Conservation (phyloP, 148 eudicot species). For the Tetragonia tetragonoides region DNA sequence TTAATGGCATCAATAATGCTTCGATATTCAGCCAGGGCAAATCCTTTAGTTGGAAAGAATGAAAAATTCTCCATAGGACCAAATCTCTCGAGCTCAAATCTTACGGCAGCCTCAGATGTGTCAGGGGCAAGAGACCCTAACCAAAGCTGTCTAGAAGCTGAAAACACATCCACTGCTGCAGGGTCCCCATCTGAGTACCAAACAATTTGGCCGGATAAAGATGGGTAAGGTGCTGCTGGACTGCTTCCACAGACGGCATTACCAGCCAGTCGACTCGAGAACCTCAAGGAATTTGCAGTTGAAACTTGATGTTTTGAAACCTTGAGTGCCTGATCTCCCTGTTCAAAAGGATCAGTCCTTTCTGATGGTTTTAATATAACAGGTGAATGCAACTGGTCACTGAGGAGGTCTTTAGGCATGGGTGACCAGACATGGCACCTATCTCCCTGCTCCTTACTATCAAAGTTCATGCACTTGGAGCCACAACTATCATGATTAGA, state of each 20-base stretch:
- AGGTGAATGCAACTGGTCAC: slow-evolving; percentile 55
- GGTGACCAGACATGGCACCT: slow-evolving; percentile 47
- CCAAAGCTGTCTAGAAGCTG: slow-evolving; percentile 90
- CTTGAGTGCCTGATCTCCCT: slow-evolving; percentile 36
- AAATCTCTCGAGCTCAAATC: slow-evolving; percentile 80
- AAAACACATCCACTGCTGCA: slow-evolving; percentile 71
- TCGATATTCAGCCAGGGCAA: slow-evolving; percentile 68
- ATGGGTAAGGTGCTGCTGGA: slow-evolving; percentile 28
- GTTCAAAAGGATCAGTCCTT: slow-evolving; percentile 45
- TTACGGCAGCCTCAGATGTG: slow-evolving; percentile 70
- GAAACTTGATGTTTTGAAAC: slow-evolving; percentile 45
- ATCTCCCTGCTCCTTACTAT: slow-evolving; percentile 56
- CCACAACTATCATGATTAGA: slow-evolving; percentile 61
- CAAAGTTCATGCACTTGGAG: slow-evolving; percentile 48
- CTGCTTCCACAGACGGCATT: slow-evolving; percentile 41
- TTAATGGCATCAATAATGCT: slow-evolving; percentile 77
- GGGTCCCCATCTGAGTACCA: slow-evolving; percentile 91
- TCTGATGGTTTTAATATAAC: slow-evolving; percentile 47
- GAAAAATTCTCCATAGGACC: slow-evolving; percentile 69
- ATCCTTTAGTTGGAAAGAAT: slow-evolving; percentile 55
- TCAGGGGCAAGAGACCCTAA: slow-evolving; percentile 81
- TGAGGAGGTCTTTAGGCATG: slow-evolving; percentile 50
- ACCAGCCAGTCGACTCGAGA: slow-evolving; percentile 31
- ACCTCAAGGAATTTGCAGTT: slow-evolving; percentile 34
- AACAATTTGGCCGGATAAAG: slow-evolving; percentile 37